Evolutionary conservation across 306 rosid genomes (phyloP).

Genomic region (Canavalia ensiformis): DNA sequence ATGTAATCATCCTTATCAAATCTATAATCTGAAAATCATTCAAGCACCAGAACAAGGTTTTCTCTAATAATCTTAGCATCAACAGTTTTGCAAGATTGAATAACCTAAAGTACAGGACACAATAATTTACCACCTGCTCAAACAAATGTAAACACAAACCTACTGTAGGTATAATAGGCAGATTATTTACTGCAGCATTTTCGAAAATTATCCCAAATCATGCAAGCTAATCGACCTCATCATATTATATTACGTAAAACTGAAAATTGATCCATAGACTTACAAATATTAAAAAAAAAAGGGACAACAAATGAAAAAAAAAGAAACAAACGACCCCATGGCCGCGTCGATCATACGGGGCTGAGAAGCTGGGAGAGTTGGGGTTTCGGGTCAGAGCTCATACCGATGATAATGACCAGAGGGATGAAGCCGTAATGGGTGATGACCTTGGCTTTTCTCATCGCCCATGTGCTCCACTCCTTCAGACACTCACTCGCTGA

Average conservation of each 20-base stretch:
- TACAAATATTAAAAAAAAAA: neutral
- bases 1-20: neutral
- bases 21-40: neutral
- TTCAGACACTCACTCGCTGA: slow-evolving; percentile 58
- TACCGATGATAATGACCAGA: slow-evolving; percentile 85
- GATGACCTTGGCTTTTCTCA: slow-evolving; percentile 82
- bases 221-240: neutral
- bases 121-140: slow-evolving; percentile 6
- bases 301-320: neutral
- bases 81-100: slow-evolving; percentile 6
- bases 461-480: slow-evolving; percentile 86
- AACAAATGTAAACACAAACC: neutral
- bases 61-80: neutral
- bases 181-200: slow-evolving; percentile 29
- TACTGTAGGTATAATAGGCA: neutral
- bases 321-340: neutral
- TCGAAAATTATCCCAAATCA: slow-evolving; percentile 15
- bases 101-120: neutral
- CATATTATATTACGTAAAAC: slow-evolving; percentile 2
- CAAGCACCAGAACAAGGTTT: neutral
- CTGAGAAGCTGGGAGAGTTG: slow-evolving; percentile 88
- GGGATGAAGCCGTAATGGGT: slow-evolving; percentile 97
- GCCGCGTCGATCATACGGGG: slow-evolving; percentile 73
- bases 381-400: slow-evolving; percentile 96
- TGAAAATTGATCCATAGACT: slow-evolving; percentile 25